A percentile compares a stretch with the other conserved stretches of the same genome.
phyloP scores from a whole-genome alignment of 139 green algal species.

The Tetradesmus lagerheimii region DNA sequence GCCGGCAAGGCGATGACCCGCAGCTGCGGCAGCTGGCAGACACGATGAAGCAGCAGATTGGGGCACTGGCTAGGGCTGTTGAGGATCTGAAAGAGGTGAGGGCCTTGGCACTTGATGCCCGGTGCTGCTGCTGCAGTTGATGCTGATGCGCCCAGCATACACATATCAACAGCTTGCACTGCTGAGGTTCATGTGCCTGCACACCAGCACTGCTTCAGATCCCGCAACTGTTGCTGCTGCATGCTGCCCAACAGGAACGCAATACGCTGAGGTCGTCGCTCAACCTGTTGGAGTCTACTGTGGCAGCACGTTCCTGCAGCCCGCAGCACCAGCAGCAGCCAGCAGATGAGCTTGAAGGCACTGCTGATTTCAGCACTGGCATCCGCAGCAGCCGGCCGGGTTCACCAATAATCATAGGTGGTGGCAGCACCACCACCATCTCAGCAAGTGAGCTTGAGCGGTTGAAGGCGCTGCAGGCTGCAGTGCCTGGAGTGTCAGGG shows the following conservation, averaged over 20 bases:
- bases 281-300: constrained; percentile 5
- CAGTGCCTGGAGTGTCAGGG: constrained; percentile 9
- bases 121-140: no score
- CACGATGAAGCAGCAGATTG: constrained; percentile 67
- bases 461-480: constrained; percentile 52
- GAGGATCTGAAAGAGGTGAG: constrained; percentile 66
- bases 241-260: constrained; percentile 53
- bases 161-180: no score
- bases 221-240: neutral
- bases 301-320: neutral
- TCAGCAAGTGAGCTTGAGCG: constrained; percentile 9
- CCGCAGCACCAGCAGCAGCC: neutral
- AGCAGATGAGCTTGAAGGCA: neutral
- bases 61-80: constrained; percentile 60
- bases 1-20: neutral
- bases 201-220: neutral
- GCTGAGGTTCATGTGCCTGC: neutral
- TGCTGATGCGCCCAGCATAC: no score
- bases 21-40: constrained; percentile 57
- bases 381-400: neutral
- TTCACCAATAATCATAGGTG: neutral
- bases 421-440: constrained; percentile 23
- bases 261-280: constrained; percentile 57
- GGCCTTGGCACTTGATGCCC: neutral
- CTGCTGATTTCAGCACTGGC: neutral